These are phyloP conservation scores for Jackrogersella multiformis DNA, from an alignment of 495 filamentous ascomycete genomes.

Conservation along the genomic window DNA sequence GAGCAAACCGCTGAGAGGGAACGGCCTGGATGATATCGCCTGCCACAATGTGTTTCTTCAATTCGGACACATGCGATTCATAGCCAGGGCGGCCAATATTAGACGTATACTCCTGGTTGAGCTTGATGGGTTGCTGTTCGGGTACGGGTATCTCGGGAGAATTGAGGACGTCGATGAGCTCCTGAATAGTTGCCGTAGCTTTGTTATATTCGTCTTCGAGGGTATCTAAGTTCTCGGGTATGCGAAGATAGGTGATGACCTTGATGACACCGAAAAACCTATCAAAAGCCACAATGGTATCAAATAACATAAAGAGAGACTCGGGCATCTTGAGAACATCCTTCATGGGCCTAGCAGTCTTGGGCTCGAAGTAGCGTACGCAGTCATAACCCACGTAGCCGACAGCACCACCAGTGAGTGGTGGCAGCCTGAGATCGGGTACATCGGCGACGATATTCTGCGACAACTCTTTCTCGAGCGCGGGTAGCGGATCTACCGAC, in stretches of 20 bases:
- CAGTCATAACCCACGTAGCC: slow-evolving; percentile 98
- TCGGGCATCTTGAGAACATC: slow-evolving; percentile 90
- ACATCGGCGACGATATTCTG: slow-evolving; percentile 79
- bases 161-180: slow-evolving; percentile 73
- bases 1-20: slow-evolving; percentile 89
- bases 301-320: slow-evolving; percentile 96
- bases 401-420: slow-evolving; percentile 88
- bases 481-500: slow-evolving; percentile 81
- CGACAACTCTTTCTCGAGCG: slow-evolving; percentile 80
- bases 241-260: slow-evolving; percentile 85
- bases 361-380: slow-evolving; percentile 96
- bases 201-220: slow-evolving; percentile 67
- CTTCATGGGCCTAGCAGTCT: slow-evolving; percentile 84
- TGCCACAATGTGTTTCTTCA: slow-evolving; percentile 87
- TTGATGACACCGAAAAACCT: slow-evolving; percentile 93
- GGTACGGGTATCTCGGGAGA: slow-evolving; percentile 80
- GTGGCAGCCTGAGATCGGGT: slow-evolving; percentile 81
- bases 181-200: slow-evolving; percentile 68
- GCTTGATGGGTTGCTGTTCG: slow-evolving; percentile 73
- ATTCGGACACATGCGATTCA: slow-evolving; percentile 78
- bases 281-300: slow-evolving; percentile 94
- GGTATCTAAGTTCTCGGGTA: slow-evolving; percentile 62
- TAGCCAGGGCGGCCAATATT: slow-evolving; percentile 92
- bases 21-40: slow-evolving; percentile 98
- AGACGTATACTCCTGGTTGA: slow-evolving; percentile 81